Percentiles rank a stretch among this genome's conserved stretches.
phyloP scores from a whole-genome alignment of 148 eudicot species.

The Camellia japonica region DNA sequence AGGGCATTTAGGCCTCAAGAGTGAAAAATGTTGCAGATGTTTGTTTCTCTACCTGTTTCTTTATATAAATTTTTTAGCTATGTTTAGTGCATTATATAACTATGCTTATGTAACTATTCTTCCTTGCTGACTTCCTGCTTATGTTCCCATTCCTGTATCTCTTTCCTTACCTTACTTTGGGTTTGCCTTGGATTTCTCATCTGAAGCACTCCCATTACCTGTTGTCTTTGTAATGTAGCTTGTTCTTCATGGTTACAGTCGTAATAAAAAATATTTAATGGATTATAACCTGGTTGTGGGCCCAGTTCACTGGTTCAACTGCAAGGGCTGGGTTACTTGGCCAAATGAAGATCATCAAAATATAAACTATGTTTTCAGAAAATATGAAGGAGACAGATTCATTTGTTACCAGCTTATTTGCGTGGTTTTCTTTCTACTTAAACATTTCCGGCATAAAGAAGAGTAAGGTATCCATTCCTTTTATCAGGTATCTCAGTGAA shows the following conservation, averaged over 20 bases:
- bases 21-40: background rate
- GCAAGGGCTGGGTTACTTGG: constrained; percentile 5
- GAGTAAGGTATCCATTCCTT: constrained; percentile 11
- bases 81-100: background rate
- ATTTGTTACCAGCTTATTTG: background rate
- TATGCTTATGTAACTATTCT: background rate
- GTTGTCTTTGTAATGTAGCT: background rate
- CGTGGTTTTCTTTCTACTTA: background rate
- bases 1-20: constrained; percentile 1
- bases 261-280: background rate
- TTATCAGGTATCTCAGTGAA: constrained; percentile 74
- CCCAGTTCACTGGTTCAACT: background rate
- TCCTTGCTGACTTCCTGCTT: background rate
- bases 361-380: background rate
- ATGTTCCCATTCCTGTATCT: background rate
- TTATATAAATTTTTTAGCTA: background rate
- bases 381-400: background rate
- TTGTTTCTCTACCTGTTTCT: background rate
- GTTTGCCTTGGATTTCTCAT: background rate
- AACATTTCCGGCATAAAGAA: background rate
- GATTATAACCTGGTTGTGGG: background rate
- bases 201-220: background rate
- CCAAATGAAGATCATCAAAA: background rate
- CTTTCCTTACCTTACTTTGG: background rate
- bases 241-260: background rate